Conservation (phyloP, 345 rosid species). For the Chamaenerion angustifolium region DNA sequence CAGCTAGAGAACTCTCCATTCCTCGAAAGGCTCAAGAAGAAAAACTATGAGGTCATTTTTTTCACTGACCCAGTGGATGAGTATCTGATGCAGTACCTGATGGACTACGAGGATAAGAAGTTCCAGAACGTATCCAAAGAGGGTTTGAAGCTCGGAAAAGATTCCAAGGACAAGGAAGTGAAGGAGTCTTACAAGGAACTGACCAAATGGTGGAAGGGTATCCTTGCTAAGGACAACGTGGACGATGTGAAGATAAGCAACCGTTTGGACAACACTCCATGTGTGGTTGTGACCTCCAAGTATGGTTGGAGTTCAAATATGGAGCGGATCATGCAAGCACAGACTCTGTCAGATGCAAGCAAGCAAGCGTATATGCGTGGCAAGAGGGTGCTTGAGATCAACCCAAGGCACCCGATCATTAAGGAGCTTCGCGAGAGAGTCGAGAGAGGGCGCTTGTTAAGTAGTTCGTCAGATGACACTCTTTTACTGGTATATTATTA, state of each 20-base stretch:
- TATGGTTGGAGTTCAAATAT: slow-evolving; percentile 96
- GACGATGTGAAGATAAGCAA: slow-evolving; percentile 85
- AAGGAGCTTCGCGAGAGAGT: slow-evolving; percentile 87
- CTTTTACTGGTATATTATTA: too few relatives aligned
- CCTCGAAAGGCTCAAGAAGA: slow-evolving; percentile 86
- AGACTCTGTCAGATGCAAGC: slow-evolving; percentile 73
- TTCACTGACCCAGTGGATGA: slow-evolving; percentile 97
- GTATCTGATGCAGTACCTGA: slow-evolving; percentile 93
- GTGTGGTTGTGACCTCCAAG: slow-evolving; percentile 89
- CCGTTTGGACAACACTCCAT: slow-evolving; percentile 84
- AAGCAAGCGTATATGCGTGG: slow-evolving; percentile 94
- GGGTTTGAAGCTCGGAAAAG: slow-evolving; percentile 81
- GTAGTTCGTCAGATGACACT: too few relatives aligned
- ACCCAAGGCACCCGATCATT: slow-evolving; percentile 89
- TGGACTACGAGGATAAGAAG: slow-evolving; percentile 88
- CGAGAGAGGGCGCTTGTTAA: too few relatives aligned
- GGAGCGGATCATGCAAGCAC: slow-evolving; percentile 98
- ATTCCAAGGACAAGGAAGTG: slow-evolving; percentile 61
- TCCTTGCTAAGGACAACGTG: slow-evolving; percentile 64
- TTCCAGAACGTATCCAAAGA: slow-evolving; percentile 96
- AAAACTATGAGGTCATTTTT: slow-evolving; percentile 92
- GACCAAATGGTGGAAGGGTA: slow-evolving; percentile 87
- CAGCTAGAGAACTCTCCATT: slow-evolving; percentile 92
- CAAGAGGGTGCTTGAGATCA: slow-evolving; percentile 90
- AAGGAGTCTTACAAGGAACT: slow-evolving; percentile 91